phyloP scores from a whole-genome alignment of 345 rosid species.

The Camelina neglecta region DNA sequence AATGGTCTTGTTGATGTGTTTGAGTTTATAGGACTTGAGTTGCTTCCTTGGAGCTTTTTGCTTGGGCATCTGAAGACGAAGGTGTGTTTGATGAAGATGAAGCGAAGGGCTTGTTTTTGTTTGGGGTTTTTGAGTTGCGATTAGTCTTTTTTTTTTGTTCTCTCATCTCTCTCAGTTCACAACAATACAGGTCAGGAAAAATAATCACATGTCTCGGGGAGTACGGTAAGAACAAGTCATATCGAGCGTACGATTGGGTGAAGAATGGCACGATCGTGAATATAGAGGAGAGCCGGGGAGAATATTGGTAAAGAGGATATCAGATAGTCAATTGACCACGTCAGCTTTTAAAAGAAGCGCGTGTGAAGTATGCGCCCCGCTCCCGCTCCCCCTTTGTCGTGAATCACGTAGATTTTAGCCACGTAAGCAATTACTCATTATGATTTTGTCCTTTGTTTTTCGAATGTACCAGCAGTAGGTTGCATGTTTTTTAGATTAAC shows the following conservation, averaged over 20 bases:
- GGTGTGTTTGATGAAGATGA: conserved; percentile 8
- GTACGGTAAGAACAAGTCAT: conserved; percentile 1
- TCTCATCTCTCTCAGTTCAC: neutral
- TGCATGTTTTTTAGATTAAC: neutral
- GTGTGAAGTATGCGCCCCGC: neutral
- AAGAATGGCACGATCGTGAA: conserved; percentile 33
- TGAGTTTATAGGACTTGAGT: conserved; percentile 75
- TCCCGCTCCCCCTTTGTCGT: conserved; percentile 15
- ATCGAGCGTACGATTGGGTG: conserved; percentile 22
- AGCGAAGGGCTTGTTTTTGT: too few relatives aligned
- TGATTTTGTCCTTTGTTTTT: conserved; percentile 21
- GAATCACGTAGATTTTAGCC: conserved; percentile 17
- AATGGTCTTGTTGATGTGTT: conserved; percentile 72
- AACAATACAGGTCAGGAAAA: neutral
- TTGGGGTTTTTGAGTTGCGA: neutral
- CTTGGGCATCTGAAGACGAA: conserved; percentile 70
- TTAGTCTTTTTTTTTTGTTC: neutral
- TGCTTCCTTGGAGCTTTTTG: conserved; percentile 73
- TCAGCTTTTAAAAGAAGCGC: conserved; percentile 31
- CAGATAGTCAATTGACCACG: conserved; percentile 36
- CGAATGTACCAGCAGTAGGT: neutral
- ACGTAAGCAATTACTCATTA: conserved; percentile 35
- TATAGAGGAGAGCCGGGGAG: neutral
- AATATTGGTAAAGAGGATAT: neutral
- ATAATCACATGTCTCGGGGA: conserved; percentile 29